phyloP scores from a whole-genome alignment of 2,329 filamentous ascomycete genomes.

The Penicillium brasilianum region DNA sequence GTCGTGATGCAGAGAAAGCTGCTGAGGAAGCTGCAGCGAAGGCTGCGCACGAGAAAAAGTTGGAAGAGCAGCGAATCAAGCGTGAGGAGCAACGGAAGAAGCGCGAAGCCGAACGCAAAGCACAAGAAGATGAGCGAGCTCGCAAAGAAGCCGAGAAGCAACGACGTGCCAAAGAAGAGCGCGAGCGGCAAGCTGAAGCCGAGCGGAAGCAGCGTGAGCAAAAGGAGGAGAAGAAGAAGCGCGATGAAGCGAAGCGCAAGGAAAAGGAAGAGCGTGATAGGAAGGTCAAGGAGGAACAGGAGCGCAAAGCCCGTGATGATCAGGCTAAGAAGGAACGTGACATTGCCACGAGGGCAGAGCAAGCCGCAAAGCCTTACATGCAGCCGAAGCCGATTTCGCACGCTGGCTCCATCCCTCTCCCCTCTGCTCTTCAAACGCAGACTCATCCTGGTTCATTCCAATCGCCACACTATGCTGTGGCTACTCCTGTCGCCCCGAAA shows the following conservation, averaged over 20 bases:
- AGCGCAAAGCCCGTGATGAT: slow-evolving; percentile 56
- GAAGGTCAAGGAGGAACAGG: slow-evolving; percentile 66
- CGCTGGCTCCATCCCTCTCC: slow-evolving; percentile 59
- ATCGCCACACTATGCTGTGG: slow-evolving; percentile 79
- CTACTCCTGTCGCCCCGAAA: slow-evolving; percentile 82
- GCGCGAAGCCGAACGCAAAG: slow-evolving; percentile 86
- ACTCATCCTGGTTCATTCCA: slow-evolving; percentile 59
- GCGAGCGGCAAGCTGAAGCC: slow-evolving; percentile 80
- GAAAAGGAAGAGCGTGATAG: slow-evolving; percentile 73
- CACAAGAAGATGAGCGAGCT: slow-evolving; percentile 84
- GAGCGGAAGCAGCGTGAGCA: slow-evolving; percentile 83
- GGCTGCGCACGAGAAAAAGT: slow-evolving; percentile 76
- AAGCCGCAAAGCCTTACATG: slow-evolving; percentile 43
- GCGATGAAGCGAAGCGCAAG: slow-evolving; percentile 74
- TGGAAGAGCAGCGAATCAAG: slow-evolving; percentile 79
- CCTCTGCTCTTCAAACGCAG: slow-evolving; percentile 60
- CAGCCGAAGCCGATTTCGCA: slow-evolving; percentile 63
- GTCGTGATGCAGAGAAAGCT: slow-evolving; percentile 84
- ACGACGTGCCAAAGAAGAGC: slow-evolving; percentile 79
- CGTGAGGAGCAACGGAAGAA: slow-evolving; percentile 91
- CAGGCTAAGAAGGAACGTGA: slow-evolving; percentile 65
- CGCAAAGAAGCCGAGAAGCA: slow-evolving; percentile 85
- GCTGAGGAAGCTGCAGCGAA: slow-evolving; percentile 80
- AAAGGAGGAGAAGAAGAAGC: slow-evolving; percentile 81
- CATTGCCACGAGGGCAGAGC: slow-evolving; percentile 50